Conservation (phyloP, 2,329 filamentous ascomycete species). For the Aspergillus hiratsukae region DNA sequence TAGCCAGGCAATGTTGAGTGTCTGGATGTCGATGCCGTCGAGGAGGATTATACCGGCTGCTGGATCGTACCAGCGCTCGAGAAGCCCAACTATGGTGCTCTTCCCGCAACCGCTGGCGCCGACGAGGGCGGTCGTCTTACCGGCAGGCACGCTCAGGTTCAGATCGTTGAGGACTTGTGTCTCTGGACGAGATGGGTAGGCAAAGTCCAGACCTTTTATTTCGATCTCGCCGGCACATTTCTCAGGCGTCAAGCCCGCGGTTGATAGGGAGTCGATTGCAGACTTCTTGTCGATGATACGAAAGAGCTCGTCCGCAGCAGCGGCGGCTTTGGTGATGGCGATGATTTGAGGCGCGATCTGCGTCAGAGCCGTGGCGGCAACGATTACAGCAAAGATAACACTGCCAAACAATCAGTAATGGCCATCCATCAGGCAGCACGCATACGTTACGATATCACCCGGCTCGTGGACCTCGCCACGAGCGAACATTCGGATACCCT, state of each 20-base stretch:
- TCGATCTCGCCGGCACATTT: constrained; percentile 27
- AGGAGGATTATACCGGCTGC: constrained; percentile 30
- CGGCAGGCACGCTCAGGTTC: constrained; percentile 31
- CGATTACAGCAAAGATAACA: constrained; percentile 22
- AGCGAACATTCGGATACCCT: constrained; percentile 26
- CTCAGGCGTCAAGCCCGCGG: constrained; percentile 10
- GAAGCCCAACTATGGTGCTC: constrained; percentile 66
- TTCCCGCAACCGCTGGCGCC: constrained; percentile 70
- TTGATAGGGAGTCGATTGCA: constrained; percentile 29
- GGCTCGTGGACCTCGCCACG: constrained; percentile 23
- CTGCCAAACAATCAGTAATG: constrained; percentile 5
- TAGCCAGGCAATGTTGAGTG: constrained; percentile 26
- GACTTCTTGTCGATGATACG: constrained; percentile 34
- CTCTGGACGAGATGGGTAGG: constrained; percentile 38
- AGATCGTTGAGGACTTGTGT: constrained; percentile 31
- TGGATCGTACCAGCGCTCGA: constrained; percentile 68
- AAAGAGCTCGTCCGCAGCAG: constrained; percentile 40
- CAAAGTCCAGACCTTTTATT: constrained; percentile 32
- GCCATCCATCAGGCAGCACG: background rate
- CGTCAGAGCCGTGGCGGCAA: constrained; percentile 33
- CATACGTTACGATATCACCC: constrained; percentile 24
- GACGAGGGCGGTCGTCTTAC: constrained; percentile 58
- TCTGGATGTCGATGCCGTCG: constrained; percentile 33
- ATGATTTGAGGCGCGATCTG: constrained; percentile 35
- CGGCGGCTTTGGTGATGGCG: constrained; percentile 37